phyloP scores from a whole-genome alignment of 306 rosid genomes.

The Datisca glomerata region DNA sequence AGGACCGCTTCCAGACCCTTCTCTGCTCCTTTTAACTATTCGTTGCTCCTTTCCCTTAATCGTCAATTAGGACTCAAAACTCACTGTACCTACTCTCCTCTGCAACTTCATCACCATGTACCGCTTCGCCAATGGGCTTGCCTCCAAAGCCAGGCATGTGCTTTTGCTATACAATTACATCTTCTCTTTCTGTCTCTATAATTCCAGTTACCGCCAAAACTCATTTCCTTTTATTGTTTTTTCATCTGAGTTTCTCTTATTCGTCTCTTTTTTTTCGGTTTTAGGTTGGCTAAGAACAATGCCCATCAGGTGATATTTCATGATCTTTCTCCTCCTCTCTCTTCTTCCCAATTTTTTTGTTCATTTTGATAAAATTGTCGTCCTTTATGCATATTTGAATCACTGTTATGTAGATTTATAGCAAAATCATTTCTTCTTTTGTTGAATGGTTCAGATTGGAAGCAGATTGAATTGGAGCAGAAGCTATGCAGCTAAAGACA shows the following conservation, averaged over 20 bases:
- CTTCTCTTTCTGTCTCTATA: background rate
- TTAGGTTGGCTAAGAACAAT: conserved; percentile 56
- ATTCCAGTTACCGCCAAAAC: too few relatives aligned
- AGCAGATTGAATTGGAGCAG: conserved; percentile 61
- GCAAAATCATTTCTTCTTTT: too few relatives aligned
- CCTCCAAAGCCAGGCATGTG: conserved; percentile 70
- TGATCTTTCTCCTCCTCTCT: background rate
- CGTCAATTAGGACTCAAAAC: too few relatives aligned
- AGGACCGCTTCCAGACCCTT: too few relatives aligned
- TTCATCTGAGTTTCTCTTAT: background rate
- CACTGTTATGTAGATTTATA: too few relatives aligned
- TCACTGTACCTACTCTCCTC: too few relatives aligned
- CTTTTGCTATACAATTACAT: background rate
- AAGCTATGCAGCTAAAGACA: conserved; percentile 83
- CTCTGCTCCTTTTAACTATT: too few relatives aligned
- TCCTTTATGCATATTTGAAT: conserved; percentile 9
- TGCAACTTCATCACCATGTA: conserved; percentile 38
- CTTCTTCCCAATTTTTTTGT: background rate
- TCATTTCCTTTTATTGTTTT: background rate
- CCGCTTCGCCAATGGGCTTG: conserved; percentile 72
- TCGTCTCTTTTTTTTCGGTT: background rate
- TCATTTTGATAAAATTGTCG: background rate
- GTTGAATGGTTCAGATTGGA: conserved; percentile 60
- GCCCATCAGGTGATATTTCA: conserved; percentile 48
- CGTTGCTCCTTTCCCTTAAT: too few relatives aligned